Evolutionary conservation across 2,329 filamentous ascomycete genomes (phyloP).

Genomic region (Raffaelea arxii): DNA sequence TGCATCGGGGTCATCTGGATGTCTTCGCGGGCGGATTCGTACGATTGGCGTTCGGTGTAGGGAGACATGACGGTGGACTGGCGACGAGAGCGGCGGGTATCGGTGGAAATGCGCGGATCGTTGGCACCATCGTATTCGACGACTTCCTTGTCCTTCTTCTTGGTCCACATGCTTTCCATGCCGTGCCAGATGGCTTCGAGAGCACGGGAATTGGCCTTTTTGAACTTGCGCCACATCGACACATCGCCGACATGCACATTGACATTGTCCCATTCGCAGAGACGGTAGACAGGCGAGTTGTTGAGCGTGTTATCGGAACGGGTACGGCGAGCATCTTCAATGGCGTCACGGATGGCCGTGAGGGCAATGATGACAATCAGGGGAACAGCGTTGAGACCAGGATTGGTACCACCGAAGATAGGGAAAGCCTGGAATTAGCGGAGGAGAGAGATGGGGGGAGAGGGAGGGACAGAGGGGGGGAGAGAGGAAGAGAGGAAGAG

Average conservation of each 20-base stretch:
- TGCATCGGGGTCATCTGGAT: slow-evolving; percentile 96
- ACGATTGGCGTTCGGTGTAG: slow-evolving; percentile 36
- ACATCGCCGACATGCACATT: slow-evolving; percentile 85
- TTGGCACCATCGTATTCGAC: slow-evolving; percentile 38
- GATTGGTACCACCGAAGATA: slow-evolving; percentile 88
- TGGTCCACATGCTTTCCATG: slow-evolving; percentile 38
- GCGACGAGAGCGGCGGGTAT: slow-evolving; percentile 47
- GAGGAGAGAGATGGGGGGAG: too few relatives aligned
- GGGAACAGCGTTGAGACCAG: slow-evolving; percentile 80
- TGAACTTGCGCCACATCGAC: slow-evolving; percentile 75
- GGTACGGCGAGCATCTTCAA: slow-evolving; percentile 91
- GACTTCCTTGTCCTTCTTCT: slow-evolving; percentile 37
- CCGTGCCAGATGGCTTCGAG: slow-evolving; percentile 43
- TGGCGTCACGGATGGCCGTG: slow-evolving; percentile 86
- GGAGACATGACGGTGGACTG: slow-evolving; percentile 41
- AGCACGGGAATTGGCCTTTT: slow-evolving; percentile 69
- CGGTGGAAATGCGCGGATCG: slow-evolving; percentile 56
- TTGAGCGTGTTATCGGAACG: slow-evolving; percentile 88
- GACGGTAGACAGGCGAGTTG: slow-evolving; percentile 86
- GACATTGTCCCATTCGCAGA: slow-evolving; percentile 84
- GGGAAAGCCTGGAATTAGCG: slow-evolving; percentile 86
- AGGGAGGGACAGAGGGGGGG: too few relatives aligned
- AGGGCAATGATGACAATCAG: slow-evolving; percentile 85
- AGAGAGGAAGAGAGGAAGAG: too few relatives aligned
- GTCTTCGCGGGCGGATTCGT: slow-evolving; percentile 50